Conservation (phyloP, 805 yeast genomes). For the Metschnikowia corniflorae region DNA sequence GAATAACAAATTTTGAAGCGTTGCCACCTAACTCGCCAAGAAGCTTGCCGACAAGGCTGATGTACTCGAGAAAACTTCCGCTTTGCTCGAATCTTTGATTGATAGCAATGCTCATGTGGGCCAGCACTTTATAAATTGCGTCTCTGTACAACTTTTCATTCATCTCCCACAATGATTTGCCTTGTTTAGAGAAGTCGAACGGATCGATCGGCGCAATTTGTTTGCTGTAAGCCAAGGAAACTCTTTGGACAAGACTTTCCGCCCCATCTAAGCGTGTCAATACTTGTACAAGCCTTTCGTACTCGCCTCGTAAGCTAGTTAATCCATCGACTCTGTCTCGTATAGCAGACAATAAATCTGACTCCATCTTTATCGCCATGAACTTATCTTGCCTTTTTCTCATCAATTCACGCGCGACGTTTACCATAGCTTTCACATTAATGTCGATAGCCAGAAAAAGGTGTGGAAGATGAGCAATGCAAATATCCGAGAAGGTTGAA, state of each 20-base stretch:
- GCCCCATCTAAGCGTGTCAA: slow-evolving; percentile 19
- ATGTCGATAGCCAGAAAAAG: slow-evolving; percentile 55
- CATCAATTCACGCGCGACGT: slow-evolving; percentile 67
- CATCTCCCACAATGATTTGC: slow-evolving; percentile 26
- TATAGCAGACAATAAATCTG: slow-evolving; percentile 31
- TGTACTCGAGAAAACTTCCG: slow-evolving; percentile 25
- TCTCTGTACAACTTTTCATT: slow-evolving; percentile 26
- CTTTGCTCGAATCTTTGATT: slow-evolving; percentile 27
- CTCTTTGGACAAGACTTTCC: slow-evolving; percentile 15
- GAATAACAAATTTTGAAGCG: slow-evolving; percentile 11
- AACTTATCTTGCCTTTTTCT: slow-evolving; percentile 72
- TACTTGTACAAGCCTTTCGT: slow-evolving; percentile 46
- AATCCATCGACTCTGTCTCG: slow-evolving; percentile 45
- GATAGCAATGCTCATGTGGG: slow-evolving; percentile 20
- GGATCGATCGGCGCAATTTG: slow-evolving; percentile 26
- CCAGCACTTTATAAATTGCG: slow-evolving; percentile 21
- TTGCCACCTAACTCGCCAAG: slow-evolving; percentile 8
- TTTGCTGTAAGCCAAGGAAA: slow-evolving; percentile 29
- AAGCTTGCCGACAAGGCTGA: slow-evolving; percentile 24
- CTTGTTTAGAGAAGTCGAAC: slow-evolving; percentile 33
- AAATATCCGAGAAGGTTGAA: slow-evolving; percentile 33
- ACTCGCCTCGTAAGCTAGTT: slow-evolving; percentile 46
- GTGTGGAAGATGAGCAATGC: slow-evolving; percentile 21
- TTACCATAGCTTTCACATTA: slow-evolving; percentile 58
- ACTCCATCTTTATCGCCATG: slow-evolving; percentile 57